These are phyloP conservation scores for Chalciporus piperatus DNA, from an alignment of 768 basidiomycete genomes.

Conservation along the genomic window DNA sequence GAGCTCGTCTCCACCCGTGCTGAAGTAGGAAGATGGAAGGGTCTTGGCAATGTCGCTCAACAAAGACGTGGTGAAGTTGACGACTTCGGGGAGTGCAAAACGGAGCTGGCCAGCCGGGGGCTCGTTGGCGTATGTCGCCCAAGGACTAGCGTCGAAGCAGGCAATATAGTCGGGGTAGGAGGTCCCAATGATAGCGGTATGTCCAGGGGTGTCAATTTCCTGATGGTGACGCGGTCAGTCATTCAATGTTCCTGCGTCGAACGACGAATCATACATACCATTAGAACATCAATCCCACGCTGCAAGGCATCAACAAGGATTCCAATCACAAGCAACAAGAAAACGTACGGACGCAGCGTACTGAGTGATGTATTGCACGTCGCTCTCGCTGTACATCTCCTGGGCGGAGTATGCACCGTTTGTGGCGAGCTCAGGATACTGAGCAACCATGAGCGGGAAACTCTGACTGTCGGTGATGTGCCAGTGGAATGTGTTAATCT, in stretches of 20 bases:
- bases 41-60: too few relatives aligned
- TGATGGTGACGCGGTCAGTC: constrained; percentile 18
- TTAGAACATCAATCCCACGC: constrained; percentile 72
- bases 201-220: constrained; percentile 86
- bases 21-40: constrained; percentile 50
- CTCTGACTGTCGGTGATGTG: constrained; percentile 81
- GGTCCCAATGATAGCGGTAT: constrained; percentile 61
- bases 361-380: constrained; percentile 57
- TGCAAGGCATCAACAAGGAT: constrained; percentile 20
- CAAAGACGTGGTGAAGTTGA: constrained; percentile 50
- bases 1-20: constrained; percentile 82
- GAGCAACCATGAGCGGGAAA: constrained; percentile 68
- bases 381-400: constrained; percentile 50
- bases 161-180: constrained; percentile 76
- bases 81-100: constrained; percentile 57
- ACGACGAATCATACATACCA: constrained; percentile 31
- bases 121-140: constrained; percentile 62
- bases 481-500: constrained; percentile 78
- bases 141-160: constrained; percentile 55
- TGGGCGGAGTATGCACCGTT: constrained; percentile 65
- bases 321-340: not conserved
- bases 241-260: too few relatives aligned
- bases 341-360: constrained; percentile 71
- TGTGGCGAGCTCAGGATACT: constrained; percentile 55
- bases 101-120: constrained; percentile 85